phyloP scores from a whole-genome alignment of 2,329 filamentous ascomycete species.

The Sclerotinia subarctica region DNA sequence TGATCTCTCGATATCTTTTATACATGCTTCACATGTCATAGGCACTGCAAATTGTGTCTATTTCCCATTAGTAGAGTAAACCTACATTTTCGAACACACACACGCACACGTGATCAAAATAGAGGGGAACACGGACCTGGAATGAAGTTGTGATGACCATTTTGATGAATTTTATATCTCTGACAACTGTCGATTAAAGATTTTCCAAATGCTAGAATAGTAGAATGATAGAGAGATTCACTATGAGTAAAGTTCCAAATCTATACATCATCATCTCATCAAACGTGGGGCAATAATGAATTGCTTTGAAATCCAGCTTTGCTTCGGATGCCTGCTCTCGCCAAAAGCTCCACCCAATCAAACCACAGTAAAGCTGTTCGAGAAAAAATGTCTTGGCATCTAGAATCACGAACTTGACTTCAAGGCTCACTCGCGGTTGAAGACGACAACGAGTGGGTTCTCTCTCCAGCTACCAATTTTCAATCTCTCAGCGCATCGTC shows the following conservation, averaged over 20 bases:
- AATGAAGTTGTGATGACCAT: constrained; percentile 40
- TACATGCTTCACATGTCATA: constrained; percentile 84
- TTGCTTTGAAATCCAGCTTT: constrained; percentile 35
- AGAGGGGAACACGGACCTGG: constrained; percentile 33
- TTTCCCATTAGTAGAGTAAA: background rate
- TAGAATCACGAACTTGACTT: constrained; percentile 16
- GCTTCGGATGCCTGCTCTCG: constrained; percentile 3
- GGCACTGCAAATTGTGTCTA: constrained; percentile 94
- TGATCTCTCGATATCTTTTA: constrained; percentile 79
- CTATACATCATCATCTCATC: background rate
- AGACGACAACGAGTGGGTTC: constrained; percentile 16
- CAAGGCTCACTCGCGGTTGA: background rate
- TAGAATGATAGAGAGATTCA: background rate
- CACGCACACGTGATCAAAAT: constrained; percentile 30
- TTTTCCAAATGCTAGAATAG: background rate
- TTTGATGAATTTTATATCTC: constrained; percentile 4
- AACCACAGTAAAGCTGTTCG: background rate
- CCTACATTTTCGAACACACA: constrained; percentile 16
- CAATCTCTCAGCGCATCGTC: background rate
- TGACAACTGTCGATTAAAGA: background rate
- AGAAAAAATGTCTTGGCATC: constrained; percentile 22
- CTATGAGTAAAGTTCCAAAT: background rate
- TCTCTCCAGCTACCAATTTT: background rate
- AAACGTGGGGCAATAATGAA: constrained; percentile 22
- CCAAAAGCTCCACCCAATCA: constrained; percentile 16